Conservation (phyloP, 495 filamentous ascomycete genomes). For the Hypomontagnella submonticulosa region DNA sequence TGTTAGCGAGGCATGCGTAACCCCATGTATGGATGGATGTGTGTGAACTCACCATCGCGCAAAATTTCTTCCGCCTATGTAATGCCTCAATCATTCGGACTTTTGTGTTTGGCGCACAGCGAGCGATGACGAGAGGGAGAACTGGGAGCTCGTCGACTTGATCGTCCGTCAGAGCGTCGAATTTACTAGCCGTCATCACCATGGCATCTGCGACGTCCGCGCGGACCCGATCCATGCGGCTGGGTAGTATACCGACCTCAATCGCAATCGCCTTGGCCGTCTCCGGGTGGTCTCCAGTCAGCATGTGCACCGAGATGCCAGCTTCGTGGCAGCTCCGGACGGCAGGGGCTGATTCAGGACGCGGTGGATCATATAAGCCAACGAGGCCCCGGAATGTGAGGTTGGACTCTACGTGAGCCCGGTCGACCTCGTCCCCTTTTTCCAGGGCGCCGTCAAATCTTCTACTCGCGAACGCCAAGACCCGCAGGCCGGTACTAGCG, state of each 20-base stretch:
- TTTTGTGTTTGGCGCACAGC: slow-evolving; percentile 75
- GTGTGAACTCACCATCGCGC: slow-evolving; percentile 62
- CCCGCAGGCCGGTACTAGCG: slow-evolving; percentile 72
- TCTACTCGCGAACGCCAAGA: slow-evolving; percentile 69
- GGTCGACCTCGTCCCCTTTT: slow-evolving; percentile 58
- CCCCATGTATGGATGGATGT: neutral
- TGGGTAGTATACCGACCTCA: slow-evolving; percentile 74
- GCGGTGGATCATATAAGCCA: slow-evolving; percentile 68
- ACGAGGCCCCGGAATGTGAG: slow-evolving; percentile 69
- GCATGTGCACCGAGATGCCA: slow-evolving; percentile 81
- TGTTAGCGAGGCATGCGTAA: neutral
- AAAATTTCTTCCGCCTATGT: slow-evolving; percentile 71
- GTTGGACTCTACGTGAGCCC: slow-evolving; percentile 64
- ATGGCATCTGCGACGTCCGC: slow-evolving; percentile 69
- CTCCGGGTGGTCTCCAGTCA: slow-evolving; percentile 74
- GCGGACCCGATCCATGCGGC: slow-evolving; percentile 60
- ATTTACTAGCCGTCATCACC: slow-evolving; percentile 72
- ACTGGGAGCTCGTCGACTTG: slow-evolving; percentile 70
- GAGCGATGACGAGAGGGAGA: slow-evolving; percentile 74
- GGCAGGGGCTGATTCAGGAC: slow-evolving; percentile 61
- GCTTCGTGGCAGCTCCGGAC: slow-evolving; percentile 70
- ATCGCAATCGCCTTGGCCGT: slow-evolving; percentile 74
- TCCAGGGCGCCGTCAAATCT: slow-evolving; percentile 47
- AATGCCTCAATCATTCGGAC: slow-evolving; percentile 77
- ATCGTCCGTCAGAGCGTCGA: slow-evolving; percentile 68